Evolutionary conservation across 441 rosid genomes (phyloP).

Genomic region (Capsella rubella): DNA sequence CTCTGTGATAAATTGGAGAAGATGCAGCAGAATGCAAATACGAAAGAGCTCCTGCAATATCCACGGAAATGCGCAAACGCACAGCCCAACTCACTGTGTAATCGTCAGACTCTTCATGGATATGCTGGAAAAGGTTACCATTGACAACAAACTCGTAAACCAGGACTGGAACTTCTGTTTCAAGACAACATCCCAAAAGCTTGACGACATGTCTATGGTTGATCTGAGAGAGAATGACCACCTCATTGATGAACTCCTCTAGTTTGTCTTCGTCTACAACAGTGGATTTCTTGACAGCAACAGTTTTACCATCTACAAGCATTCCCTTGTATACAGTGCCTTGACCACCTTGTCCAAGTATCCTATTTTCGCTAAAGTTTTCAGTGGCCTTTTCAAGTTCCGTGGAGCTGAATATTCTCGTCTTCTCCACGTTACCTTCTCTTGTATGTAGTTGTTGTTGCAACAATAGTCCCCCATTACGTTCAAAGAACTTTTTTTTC

Average conservation of each 20-base stretch:
- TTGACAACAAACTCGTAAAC: slow-evolving; percentile 71
- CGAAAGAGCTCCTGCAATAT: slow-evolving; percentile 69
- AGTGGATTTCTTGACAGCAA: slow-evolving; percentile 76
- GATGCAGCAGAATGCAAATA: slow-evolving; percentile 64
- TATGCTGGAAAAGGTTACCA: slow-evolving; percentile 68
- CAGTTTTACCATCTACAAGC: slow-evolving; percentile 62
- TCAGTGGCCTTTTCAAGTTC: slow-evolving; percentile 77
- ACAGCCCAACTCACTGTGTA: slow-evolving; percentile 53
- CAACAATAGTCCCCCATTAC: no score
- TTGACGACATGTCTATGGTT: slow-evolving; percentile 77
- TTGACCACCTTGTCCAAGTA: slow-evolving; percentile 78
- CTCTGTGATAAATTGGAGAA: slow-evolving; percentile 74
- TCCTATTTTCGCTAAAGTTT: slow-evolving; percentile 57
- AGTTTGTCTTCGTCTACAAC: slow-evolving; percentile 70
- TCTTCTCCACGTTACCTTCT: slow-evolving; percentile 29
- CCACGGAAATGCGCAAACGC: slow-evolving; percentile 59
- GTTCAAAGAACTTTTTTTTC: slow-evolving; percentile 32
- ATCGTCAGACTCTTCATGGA: slow-evolving; percentile 51
- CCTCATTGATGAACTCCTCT: slow-evolving; percentile 62
- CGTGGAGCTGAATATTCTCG: slow-evolving; percentile 54
- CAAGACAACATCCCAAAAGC: slow-evolving; percentile 76
- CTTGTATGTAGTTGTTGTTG: slow-evolving; percentile 32
- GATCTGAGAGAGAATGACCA: slow-evolving; percentile 72
- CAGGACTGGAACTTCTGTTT: slow-evolving; percentile 68
- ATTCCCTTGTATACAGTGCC: slow-evolving; percentile 80